phyloP scores from a whole-genome alignment of 352 stramenopile species.

The Pythium oligandrum region DNA sequence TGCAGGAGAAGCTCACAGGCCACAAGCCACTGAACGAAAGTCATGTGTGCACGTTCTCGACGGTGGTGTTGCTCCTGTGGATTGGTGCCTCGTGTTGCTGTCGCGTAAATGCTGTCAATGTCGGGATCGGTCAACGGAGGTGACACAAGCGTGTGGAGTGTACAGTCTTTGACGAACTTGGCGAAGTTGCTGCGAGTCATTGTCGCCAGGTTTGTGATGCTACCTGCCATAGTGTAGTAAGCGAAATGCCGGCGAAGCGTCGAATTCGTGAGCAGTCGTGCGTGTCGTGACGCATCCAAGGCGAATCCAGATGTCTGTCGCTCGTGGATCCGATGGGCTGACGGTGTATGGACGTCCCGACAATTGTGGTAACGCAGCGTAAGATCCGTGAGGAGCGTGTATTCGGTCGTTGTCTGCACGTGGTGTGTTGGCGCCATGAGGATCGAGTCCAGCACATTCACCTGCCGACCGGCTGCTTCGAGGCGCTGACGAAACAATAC shows the following conservation, averaged over 20 bases:
- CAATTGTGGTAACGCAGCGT: constrained; percentile 9
- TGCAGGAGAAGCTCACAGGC: constrained; percentile 44
- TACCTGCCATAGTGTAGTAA: constrained; percentile 58
- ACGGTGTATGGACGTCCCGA: too few relatives aligned
- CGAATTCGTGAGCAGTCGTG: constrained; percentile 22
- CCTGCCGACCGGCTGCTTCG: constrained; percentile 41
- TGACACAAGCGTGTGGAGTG: constrained; percentile 27
- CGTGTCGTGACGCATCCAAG: neutral
- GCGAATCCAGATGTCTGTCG: too few relatives aligned
- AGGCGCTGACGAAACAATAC: constrained; percentile 49
- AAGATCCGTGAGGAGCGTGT: constrained; percentile 16
- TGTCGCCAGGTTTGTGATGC: constrained; percentile 57
- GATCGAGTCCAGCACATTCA: constrained; percentile 59
- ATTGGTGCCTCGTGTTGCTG: constrained; percentile 1
- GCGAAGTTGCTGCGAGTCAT: constrained; percentile 58
- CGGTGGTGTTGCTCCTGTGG: neutral
- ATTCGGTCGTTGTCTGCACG: constrained; percentile 18
- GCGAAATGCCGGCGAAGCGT: constrained; percentile 61
- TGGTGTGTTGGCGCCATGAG: constrained; percentile 40
- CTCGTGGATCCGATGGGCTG: neutral
- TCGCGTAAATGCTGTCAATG: constrained; percentile 43
- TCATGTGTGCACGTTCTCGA: constrained; percentile 22
- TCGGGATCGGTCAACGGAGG: constrained; percentile 46
- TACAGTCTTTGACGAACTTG: constrained; percentile 62
- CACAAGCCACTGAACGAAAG: constrained; percentile 43